Conservation (phyloP, 2,329 filamentous ascomycete genomes). For the Xylaria polymorpha region DNA sequence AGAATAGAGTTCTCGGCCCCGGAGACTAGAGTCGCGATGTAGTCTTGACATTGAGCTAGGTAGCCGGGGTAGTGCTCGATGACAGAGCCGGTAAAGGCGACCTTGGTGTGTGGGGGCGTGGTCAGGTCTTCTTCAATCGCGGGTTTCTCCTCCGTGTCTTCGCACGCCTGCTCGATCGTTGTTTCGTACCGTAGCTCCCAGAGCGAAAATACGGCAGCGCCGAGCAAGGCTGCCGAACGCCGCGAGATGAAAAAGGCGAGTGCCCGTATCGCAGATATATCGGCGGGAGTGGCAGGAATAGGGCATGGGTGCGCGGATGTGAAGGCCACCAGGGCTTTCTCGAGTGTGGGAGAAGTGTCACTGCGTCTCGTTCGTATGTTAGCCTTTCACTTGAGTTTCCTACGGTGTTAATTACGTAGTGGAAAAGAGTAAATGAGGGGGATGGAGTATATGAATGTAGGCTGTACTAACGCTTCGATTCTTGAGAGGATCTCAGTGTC, state of each 20-base stretch:
- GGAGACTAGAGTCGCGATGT: constrained; percentile 69
- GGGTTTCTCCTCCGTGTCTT: constrained; percentile 58
- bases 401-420: not conserved
- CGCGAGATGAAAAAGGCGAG: constrained; percentile 67
- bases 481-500: constrained; percentile 70
- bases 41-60: constrained; percentile 68
- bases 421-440: not conserved
- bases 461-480: constrained; percentile 64
- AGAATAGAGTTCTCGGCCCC: constrained; percentile 47
- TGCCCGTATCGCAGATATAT: constrained; percentile 64
- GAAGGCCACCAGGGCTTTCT: constrained; percentile 62
- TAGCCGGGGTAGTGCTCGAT: constrained; percentile 83
- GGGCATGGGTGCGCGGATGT: constrained; percentile 61
- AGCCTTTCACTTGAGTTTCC: constrained; percentile 18
- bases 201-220: constrained; percentile 68
- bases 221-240: constrained; percentile 69
- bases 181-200: constrained; percentile 67
- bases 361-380: constrained; percentile 48
- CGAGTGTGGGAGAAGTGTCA: constrained; percentile 58
- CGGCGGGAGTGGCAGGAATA: constrained; percentile 51
- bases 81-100: constrained; percentile 84
- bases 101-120: constrained; percentile 61
- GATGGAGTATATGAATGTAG: not conserved
- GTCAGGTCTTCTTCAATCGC: constrained; percentile 47
- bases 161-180: constrained; percentile 53